Conservation (phyloP, 1,284 basidiomycete genomes). For the Puccinia horiana region DNA sequence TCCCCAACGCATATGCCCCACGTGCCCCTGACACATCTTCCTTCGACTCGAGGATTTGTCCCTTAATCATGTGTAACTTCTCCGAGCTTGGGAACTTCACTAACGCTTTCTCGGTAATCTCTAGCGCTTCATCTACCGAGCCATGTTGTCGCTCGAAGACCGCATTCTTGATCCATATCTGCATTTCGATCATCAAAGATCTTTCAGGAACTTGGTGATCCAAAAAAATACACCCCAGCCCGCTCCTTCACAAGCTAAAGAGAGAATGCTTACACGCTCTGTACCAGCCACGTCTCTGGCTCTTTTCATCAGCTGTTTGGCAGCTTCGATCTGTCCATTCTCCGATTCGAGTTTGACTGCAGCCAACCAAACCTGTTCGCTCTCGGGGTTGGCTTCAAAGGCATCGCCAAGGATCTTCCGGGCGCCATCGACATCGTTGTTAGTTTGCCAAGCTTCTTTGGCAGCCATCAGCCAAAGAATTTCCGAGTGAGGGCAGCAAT, state of each 20-base stretch:
- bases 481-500: constrained; percentile 89
- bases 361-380: constrained; percentile 94
- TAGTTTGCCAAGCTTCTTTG: constrained; percentile 84
- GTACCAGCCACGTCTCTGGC: constrained; percentile 87
- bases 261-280: constrained; percentile 68
- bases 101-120: constrained; percentile 73
- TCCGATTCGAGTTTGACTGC: constrained; percentile 94
- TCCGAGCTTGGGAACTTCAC: constrained; percentile 79
- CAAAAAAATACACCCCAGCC: not conserved
- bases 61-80: constrained; percentile 95
- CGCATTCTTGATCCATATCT: constrained; percentile 99
- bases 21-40: constrained; percentile 70
- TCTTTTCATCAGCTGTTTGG: constrained; percentile 78
- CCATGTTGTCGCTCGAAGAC: constrained; percentile 90
- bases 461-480: constrained; percentile 96
- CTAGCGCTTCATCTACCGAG: constrained; percentile 71
- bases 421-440: constrained; percentile 79
- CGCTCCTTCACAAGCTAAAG: not conserved
- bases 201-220: not conserved
- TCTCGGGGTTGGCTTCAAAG: constrained; percentile 92
- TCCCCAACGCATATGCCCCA: constrained; percentile 74
- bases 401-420: constrained; percentile 82
- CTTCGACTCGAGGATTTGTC: constrained; percentile 73
- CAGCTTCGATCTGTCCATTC: constrained; percentile 83
- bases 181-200: not conserved